Base-by-base conservation (phyloP, 441 rosid species). In the Capsella rubella region DNA sequence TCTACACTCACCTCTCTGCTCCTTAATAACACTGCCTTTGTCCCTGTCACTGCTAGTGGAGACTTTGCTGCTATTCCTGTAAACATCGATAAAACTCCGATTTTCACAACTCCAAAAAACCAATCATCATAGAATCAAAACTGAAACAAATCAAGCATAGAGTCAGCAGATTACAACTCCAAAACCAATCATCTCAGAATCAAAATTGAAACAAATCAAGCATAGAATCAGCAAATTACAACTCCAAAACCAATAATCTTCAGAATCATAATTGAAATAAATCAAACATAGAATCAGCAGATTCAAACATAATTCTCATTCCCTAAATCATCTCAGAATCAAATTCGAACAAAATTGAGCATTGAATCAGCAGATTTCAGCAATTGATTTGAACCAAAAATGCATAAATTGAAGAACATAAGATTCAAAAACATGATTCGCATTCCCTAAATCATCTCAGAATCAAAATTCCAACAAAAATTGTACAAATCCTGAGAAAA, bases 21-120 rank as follows among this genome's bases (percentile, higher is more conserved):
- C 83, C 83, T 87, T 42, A 85, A 43, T 37, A 92, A 55, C 57
- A 92, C 92, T 0, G 90, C 84, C 78, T 94, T 92, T 3, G 95
- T 90, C 71, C 99, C 99, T 0, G 75, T 80, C 32, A 90, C 84
- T 0, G 94, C 97, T n/a, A 92, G 83, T 0, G 97, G 97, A 57
- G 99, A 87, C 80, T 92, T 95, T 31, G 80, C 82, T 56, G 86
- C 92, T 42, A 94, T 85, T 12, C 82, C 98, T 91, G 85, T 18
- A 67, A 54, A 13, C 2, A 21, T 13, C 14, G 0, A 60, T 3
- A 43, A 21, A 68, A 37, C 32, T 25, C 50, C 0, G 8, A 27
- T 72, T 72, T 64, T 52, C 52, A 70, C 13, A 34, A 34, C 53
- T 13, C 2, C 37, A 6, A 32, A 32, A 21, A 6, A 34, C 37